These are phyloP conservation scores for Cladosporium sp. DNA, from an alignment of 2,329 filamentous ascomycete genomes.

Conservation along the genomic window DNA sequence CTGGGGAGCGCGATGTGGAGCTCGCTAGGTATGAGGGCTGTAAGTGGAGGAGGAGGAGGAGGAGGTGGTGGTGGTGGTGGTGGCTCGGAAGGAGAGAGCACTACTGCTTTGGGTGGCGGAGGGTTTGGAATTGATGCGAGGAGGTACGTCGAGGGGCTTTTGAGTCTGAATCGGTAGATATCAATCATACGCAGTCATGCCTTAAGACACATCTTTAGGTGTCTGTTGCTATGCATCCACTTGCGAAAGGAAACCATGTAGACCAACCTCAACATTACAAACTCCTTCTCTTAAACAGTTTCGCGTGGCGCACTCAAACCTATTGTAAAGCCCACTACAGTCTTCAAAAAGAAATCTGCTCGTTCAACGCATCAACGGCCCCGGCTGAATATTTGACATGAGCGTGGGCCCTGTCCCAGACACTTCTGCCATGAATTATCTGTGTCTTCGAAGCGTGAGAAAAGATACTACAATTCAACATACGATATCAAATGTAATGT, in stretches of 20 bases:
- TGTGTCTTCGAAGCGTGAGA: too few relatives aligned
- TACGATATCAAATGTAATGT: not conserved
- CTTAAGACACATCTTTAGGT: not conserved
- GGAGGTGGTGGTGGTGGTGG: slow-evolving; percentile 26
- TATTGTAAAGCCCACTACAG: not conserved
- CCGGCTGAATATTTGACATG: not conserved
- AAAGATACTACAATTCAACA: not conserved
- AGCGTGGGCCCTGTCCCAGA: not conserved
- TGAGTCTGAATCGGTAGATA: slow-evolving; percentile 59
- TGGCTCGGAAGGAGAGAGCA: slow-evolving; percentile 53
- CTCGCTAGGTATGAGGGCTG: slow-evolving; percentile 26
- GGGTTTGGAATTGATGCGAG: slow-evolving; percentile 77
- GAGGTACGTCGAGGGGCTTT: slow-evolving; percentile 70
- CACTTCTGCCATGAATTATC: not conserved
- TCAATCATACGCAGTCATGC: not conserved
- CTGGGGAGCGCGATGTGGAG: slow-evolving; percentile 35
- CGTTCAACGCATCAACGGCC: not conserved
- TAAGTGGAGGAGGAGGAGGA: slow-evolving; percentile 36
- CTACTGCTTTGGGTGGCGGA: slow-evolving; percentile 53
- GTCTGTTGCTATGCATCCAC: not conserved
- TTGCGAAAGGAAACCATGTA: not conserved
- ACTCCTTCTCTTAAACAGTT: not conserved
- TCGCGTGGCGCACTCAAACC: not conserved
- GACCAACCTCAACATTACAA: not conserved
- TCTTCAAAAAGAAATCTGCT: not conserved